Percentiles rank a stretch among this genome's conserved stretches.
Evolutionary conservation across 441 rosid species (phyloP).

Genomic region (Theobroma grandiflorum): DNA sequence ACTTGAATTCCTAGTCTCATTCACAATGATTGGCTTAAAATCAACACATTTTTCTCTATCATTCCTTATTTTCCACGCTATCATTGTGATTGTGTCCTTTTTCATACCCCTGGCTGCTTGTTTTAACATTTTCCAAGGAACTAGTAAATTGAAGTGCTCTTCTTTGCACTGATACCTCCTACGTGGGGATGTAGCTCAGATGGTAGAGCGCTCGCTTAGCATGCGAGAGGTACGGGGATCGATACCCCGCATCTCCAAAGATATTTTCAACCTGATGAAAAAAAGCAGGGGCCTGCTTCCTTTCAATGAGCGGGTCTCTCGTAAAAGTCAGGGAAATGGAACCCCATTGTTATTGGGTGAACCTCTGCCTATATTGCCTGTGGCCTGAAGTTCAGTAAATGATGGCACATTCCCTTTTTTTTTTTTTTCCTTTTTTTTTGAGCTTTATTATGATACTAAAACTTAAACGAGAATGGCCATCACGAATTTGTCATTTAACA

Average conservation of each 20-base stretch:
- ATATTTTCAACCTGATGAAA: neutral
- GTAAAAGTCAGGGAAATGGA: neutral
- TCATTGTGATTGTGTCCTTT: no score
- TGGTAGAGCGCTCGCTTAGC: slow-evolving; percentile 99
- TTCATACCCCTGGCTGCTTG: no score
- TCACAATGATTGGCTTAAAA: no score
- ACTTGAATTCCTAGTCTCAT: neutral
- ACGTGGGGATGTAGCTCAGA: slow-evolving; percentile 96
- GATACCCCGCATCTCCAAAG: slow-evolving; percentile 74
- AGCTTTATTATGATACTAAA: no score
- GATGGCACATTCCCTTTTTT: neutral
- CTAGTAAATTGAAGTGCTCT: no score
- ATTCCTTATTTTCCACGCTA: no score
- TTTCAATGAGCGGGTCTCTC: neutral
- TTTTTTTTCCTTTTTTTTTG: no score
- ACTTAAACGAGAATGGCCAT: no score
- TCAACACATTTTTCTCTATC: no score
- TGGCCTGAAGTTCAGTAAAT: neutral
- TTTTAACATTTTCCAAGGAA: no score
- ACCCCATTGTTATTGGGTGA: slow-evolving; percentile 4
- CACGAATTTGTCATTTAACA: no score
- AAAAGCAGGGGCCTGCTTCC: neutral
- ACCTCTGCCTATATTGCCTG: neutral
- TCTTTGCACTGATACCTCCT: no score
- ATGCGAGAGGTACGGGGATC: slow-evolving; percentile 95